Percentiles rank a stretch among this genome's conserved stretches.
phyloP scores from a whole-genome alignment of 1,284 basidiomycete species.

The Xerocomus minutiporus region DNA sequence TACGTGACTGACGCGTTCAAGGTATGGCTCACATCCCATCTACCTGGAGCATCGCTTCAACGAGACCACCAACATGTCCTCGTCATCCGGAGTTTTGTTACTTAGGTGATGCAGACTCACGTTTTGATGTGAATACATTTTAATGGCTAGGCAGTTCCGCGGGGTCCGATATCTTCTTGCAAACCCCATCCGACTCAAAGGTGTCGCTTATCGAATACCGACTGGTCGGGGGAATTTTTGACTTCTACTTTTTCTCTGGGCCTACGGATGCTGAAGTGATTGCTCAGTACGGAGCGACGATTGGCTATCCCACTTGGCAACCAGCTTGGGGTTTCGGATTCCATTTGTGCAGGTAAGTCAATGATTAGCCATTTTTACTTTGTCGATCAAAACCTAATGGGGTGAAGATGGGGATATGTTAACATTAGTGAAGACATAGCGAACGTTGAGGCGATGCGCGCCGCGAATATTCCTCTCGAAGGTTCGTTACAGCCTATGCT shows the following conservation, averaged over 20 bases:
- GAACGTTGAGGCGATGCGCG: conserved; percentile 56
- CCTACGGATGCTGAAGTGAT: conserved; percentile 60
- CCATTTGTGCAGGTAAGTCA: conserved; percentile 56
- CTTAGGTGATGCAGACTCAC: conserved; percentile 41
- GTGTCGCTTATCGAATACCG: conserved; percentile 62
- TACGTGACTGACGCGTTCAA: conserved; percentile 13
- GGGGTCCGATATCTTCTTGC: conserved; percentile 61
- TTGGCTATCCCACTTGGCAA: conserved; percentile 64
- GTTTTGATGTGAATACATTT: background rate
- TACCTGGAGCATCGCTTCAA: conserved; percentile 65
- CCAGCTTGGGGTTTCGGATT: conserved; percentile 70
- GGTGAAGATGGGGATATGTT: conserved; percentile 34
- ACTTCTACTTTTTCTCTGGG: conserved; percentile 71
- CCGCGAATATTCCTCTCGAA: conserved; percentile 63
- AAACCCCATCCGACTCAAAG: conserved; percentile 47
- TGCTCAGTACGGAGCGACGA: conserved; percentile 58
- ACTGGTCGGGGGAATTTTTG: conserved; percentile 59
- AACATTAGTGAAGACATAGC: conserved; percentile 46
- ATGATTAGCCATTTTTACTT: background rate
- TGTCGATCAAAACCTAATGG: background rate
- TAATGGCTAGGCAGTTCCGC: conserved; percentile 36
- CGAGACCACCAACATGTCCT: conserved; percentile 42
- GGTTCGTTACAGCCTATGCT: conserved; percentile 32
- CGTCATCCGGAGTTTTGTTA: conserved; percentile 67
- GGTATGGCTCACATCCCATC: conserved; percentile 66